These are phyloP conservation scores for Penicillium sp. DNA, from an alignment of 2,329 filamentous ascomycete genomes.

Conservation along the genomic window DNA sequence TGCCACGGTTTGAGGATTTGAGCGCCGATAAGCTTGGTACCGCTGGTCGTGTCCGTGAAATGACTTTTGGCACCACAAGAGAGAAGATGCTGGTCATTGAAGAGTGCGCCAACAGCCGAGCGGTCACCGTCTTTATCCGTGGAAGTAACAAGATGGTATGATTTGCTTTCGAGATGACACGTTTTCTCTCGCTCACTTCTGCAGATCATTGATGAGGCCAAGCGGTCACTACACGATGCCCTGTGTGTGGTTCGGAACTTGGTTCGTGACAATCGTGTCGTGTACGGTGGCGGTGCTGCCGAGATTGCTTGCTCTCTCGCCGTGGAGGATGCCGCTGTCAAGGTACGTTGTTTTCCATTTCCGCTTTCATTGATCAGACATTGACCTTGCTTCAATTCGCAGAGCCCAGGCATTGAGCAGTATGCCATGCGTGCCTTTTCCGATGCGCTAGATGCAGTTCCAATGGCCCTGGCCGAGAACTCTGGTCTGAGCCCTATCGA, in stretches of 20 bases:
- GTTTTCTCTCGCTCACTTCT: conserved; percentile 9
- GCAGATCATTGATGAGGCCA: conserved; percentile 97
- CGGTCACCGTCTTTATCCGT: conserved; percentile 92
- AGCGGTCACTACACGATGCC: conserved; percentile 94
- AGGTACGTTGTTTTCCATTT: conserved; percentile 47
- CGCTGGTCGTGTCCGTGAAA: conserved; percentile 86
- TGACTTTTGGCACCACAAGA: conserved; percentile 94
- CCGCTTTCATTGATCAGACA: background rate
- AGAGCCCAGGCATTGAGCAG: conserved; percentile 93
- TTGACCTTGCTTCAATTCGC: conserved; percentile 14
- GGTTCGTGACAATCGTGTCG: conserved; percentile 91
- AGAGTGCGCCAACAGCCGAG: conserved; percentile 95
- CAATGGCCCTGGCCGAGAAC: conserved; percentile 97
- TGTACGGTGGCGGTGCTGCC: conserved; percentile 93
- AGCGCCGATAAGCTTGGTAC: conserved; percentile 84
- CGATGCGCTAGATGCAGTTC: conserved; percentile 87
- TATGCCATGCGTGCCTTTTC: conserved; percentile 98
- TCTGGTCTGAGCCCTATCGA: conserved; percentile 94
- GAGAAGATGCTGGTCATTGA: conserved; percentile 99
- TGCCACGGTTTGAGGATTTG: conserved; percentile 94
- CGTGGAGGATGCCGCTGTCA: conserved; percentile 89
- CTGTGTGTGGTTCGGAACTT: conserved; percentile 97
- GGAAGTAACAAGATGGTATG: conserved; percentile 99
- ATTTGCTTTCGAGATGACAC: conserved; percentile 14
- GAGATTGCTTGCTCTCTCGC: conserved; percentile 97